Base-by-base conservation (phyloP, 208 protist genomes). In the Herpetomonas muscarum region DNA sequence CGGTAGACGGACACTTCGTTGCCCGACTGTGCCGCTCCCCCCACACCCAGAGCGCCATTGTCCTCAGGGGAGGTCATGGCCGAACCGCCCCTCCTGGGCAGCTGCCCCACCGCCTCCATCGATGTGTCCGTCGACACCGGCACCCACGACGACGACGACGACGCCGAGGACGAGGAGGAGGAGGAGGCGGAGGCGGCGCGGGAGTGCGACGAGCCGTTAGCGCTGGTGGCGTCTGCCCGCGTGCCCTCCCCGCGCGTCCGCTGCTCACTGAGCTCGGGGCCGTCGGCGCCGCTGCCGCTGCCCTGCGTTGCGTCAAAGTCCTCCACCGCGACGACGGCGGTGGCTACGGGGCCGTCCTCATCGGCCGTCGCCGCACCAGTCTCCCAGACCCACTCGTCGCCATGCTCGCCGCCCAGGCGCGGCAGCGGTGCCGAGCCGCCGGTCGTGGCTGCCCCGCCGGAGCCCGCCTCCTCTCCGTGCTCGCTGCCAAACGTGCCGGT, bases 321-420 rank as follows among this genome's bases (percentile, higher is more conserved):
- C 42, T 70, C 63, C 2, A 25, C 32, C 28, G 51, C 61, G 48
- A 69, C 58, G 5, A 52, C 31, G 19, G 59, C 57, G 29, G 15
- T 36, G 24, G 24, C 42, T 31, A 28, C 49, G 4, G 30, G 30
- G 59, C 39, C 54, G 1, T 32, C 13, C 5, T 54, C 30, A 26
- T 19, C 32, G 34, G 10, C 31, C 19, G 10, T 26, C 31, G 47
- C 60, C 1, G 25, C 19, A 47, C 53, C 26, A 10, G 34, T 26
- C 26, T 32, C 37, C 41, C 41, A 28, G 7, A 42, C 52, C 24
- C 31, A 46, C 52, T 57, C 31, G 34, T 57, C 52, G 21, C 41
- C 52, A 17, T 41, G 19, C 52, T 41, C 52, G 52, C 41, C 31
- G 9, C 41, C 41, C 15, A 46, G 41, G 17, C 22, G 41, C 19